Conservation (phyloP, 306 rosid genomes). For the Rubus parviflorus region DNA sequence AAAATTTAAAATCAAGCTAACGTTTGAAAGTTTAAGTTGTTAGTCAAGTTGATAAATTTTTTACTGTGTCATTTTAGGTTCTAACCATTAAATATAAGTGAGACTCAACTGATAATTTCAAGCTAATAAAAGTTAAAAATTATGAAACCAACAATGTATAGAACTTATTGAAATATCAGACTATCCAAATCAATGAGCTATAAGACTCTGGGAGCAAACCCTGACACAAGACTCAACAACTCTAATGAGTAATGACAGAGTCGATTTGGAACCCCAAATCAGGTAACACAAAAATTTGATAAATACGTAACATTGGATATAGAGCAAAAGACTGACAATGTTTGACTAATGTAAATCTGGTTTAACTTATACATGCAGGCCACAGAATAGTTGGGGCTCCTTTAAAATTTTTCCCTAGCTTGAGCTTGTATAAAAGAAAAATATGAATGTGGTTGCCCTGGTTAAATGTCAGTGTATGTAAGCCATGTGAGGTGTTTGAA, state of each 20-base stretch:
- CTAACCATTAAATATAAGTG: no score
- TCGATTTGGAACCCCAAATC: conserved; percentile 28
- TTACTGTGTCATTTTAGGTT: no score
- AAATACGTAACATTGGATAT: conserved; percentile 12
- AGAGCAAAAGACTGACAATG: conserved; percentile 33
- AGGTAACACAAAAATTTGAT: not conserved
- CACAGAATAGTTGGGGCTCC: conserved; percentile 29
- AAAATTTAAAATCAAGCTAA: not conserved
- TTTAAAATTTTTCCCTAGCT: not conserved
- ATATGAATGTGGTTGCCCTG: conserved; percentile 37
- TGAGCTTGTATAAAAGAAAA: not conserved
- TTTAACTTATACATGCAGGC: conserved; percentile 11
- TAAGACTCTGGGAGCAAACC: conserved; percentile 11
- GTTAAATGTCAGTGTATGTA: conserved; percentile 56
- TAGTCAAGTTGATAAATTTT: not conserved
- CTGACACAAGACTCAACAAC: conserved; percentile 20
- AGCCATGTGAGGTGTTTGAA: conserved; percentile 79
- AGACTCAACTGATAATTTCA: no score
- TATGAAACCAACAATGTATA: no score
- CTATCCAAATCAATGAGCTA: not conserved
- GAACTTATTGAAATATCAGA: no score
- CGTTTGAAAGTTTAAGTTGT: not conserved
- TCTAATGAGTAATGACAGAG: conserved; percentile 10
- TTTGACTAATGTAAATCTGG: conserved; percentile 54
- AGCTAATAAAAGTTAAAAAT: no score